A percentile compares a stretch with the other conserved stretches of the same genome.
These are phyloP conservation scores for Tremellales sp. DNA, from an alignment of 1,284 basidiomycete genomes.

Conservation along the genomic window DNA sequence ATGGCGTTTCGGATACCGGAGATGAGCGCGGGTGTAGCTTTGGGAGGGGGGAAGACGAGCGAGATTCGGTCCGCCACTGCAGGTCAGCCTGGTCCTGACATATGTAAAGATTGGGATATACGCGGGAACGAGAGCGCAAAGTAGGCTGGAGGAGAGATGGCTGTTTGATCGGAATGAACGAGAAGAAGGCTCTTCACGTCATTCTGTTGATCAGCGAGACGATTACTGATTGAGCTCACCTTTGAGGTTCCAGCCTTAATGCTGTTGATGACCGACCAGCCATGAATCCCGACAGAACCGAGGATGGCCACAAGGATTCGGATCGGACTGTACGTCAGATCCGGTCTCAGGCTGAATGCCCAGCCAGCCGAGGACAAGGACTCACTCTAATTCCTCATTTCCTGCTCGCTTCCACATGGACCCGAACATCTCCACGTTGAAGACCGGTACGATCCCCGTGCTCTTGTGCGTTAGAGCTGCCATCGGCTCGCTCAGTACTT, in stretches of 20 bases:
- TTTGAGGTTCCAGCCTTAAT: constrained; percentile 30
- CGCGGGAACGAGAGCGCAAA: constrained; percentile 43
- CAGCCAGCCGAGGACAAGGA: constrained; percentile 2
- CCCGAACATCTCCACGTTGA: constrained; percentile 30
- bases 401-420: constrained; percentile 40
- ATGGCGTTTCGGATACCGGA: constrained; percentile 35
- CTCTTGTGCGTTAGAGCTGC: constrained; percentile 9
- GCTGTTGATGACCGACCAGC: constrained; percentile 28
- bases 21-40: constrained; percentile 27
- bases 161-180: constrained; percentile 14
- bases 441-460: constrained; percentile 6
- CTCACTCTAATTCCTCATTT: constrained; percentile 39
- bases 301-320: constrained; percentile 34
- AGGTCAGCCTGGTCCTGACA: constrained; percentile 3
- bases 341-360: not conserved
- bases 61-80: constrained; percentile 44
- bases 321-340: constrained; percentile 20
- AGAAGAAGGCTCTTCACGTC: constrained; percentile 41
- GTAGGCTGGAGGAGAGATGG: constrained; percentile 27
- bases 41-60: constrained; percentile 35
- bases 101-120: constrained; percentile 1
- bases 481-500: constrained; percentile 12
- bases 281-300: constrained; percentile 29
- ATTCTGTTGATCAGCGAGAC: constrained; percentile 17
- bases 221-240: constrained; percentile 11